These are phyloP conservation scores for Artemisia annua DNA, from an alignment of 129 eudicot species.

Conservation along the genomic window DNA sequence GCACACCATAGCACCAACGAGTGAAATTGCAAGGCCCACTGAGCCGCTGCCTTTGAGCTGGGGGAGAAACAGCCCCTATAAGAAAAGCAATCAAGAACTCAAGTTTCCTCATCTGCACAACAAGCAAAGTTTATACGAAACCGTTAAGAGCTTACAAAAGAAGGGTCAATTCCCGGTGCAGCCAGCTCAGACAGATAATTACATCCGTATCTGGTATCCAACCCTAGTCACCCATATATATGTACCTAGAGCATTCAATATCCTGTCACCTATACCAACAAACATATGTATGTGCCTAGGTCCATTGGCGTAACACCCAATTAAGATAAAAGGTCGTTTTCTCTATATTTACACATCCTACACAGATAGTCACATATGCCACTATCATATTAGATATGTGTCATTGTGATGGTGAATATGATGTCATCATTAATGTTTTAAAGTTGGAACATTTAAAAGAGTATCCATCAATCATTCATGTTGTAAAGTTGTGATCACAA, in stretches of 20 bases:
- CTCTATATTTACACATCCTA: no score
- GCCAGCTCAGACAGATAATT: conserved; percentile 44
- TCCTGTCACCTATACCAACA: no score
- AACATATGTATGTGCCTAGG: no score
- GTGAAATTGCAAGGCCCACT: conserved; percentile 82
- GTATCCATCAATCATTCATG: no score
- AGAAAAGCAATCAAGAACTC: conserved; percentile 84
- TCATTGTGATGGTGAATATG: no score
- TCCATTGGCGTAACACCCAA: no score
- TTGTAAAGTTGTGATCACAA: conserved; percentile 17
- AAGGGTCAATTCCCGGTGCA: conserved; percentile 85
- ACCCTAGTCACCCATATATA: conserved; percentile 26
- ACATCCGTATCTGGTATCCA: conserved; percentile 58
- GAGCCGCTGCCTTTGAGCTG: conserved; percentile 68
- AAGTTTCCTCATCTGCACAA: conserved; percentile 85
- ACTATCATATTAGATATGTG: no score
- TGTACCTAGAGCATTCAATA: neutral
- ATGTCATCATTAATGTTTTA: no score
- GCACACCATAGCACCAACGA: conserved; percentile 99
- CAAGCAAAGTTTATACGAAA: conserved; percentile 70
- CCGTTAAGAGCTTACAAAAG: conserved; percentile 88
- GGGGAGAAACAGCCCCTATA: no score
- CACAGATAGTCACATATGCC: no score
- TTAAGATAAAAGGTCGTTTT: no score
- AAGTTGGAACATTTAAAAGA: no score